phyloP scores from a whole-genome alignment of 2,329 filamentous ascomycete species.

The Cladosporium oxysporum region DNA sequence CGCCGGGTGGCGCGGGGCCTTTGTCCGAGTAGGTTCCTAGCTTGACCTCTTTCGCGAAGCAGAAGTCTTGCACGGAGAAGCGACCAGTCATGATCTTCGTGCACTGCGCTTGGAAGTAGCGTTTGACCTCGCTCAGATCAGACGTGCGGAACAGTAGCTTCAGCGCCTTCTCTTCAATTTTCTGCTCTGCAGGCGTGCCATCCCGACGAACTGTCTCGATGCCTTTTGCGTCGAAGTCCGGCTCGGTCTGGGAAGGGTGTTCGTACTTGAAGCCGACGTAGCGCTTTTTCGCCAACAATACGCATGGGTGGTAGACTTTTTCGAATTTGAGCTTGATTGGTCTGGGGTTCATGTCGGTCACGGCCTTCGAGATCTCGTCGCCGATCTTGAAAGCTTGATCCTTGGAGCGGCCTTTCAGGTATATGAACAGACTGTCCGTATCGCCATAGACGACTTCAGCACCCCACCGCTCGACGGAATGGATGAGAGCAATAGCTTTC shows the following conservation, averaged over 20 bases:
- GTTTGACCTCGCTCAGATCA: constrained; percentile 85
- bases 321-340: constrained; percentile 97
- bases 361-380: constrained; percentile 81
- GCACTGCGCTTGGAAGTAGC: constrained; percentile 87
- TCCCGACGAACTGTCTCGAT: constrained; percentile 97
- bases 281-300: constrained; percentile 92
- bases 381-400: constrained; percentile 92
- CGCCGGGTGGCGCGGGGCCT: constrained; percentile 79
- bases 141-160: constrained; percentile 87
- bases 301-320: constrained; percentile 95
- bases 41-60: constrained; percentile 89
- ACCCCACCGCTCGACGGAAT: constrained; percentile 82
- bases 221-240: constrained; percentile 95
- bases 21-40: constrained; percentile 84
- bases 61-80: constrained; percentile 92
- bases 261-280: constrained; percentile 99
- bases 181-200: constrained; percentile 92
- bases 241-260: constrained; percentile 68
- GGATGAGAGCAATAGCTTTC: constrained; percentile 88
- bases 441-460: constrained; percentile 98
- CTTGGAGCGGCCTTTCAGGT: constrained; percentile 81
- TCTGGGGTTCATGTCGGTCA: constrained; percentile 86
- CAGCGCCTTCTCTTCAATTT: constrained; percentile 90
- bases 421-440: constrained; percentile 91
- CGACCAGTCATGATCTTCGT: constrained; percentile 86